Evolutionary conservation across 1,139 yeast genomes (phyloP).

Genomic region (Blastobotrys persicus): DNA sequence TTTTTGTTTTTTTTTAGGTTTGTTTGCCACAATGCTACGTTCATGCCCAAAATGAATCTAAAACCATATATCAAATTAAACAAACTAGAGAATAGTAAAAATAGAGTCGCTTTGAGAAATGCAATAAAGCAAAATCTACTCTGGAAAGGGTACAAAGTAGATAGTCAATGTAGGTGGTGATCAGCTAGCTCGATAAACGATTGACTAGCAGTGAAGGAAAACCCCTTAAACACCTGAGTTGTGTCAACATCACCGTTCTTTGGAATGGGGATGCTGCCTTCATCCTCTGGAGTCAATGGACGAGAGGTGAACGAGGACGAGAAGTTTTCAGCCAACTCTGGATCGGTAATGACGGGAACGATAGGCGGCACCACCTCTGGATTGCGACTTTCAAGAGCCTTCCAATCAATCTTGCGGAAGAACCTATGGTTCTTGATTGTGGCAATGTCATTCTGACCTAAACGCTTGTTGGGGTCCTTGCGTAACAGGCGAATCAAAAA

Average conservation of each 20-base stretch:
- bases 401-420: constrained; percentile 79
- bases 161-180: constrained; percentile 15
- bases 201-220: constrained; percentile 35
- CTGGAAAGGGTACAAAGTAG: background rate
- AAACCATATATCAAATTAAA: background rate
- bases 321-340: constrained; percentile 87
- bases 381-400: constrained; percentile 51
- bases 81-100: background rate
- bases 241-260: constrained; percentile 14
- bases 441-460: constrained; percentile 67
- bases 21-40: too few species aligned
- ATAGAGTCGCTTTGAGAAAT: background rate
- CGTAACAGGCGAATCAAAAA: constrained; percentile 68
- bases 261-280: constrained; percentile 22
- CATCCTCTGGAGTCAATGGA: constrained; percentile 41
- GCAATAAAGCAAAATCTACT: background rate
- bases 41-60: too few species aligned
- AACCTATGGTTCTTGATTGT: constrained; percentile 67
- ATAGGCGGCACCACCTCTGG: constrained; percentile 66
- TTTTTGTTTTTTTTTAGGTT: background rate
- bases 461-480: constrained; percentile 70
- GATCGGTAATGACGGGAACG: constrained; percentile 79
- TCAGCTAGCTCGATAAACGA: constrained; percentile 31
- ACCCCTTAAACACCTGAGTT: constrained; percentile 32
- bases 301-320: constrained; percentile 85